Percentiles rank a stretch among this genome's conserved stretches.
These are phyloP conservation scores for Aulographum hederae DNA, from an alignment of 2,329 filamentous ascomycete genomes.

Conservation along the genomic window DNA sequence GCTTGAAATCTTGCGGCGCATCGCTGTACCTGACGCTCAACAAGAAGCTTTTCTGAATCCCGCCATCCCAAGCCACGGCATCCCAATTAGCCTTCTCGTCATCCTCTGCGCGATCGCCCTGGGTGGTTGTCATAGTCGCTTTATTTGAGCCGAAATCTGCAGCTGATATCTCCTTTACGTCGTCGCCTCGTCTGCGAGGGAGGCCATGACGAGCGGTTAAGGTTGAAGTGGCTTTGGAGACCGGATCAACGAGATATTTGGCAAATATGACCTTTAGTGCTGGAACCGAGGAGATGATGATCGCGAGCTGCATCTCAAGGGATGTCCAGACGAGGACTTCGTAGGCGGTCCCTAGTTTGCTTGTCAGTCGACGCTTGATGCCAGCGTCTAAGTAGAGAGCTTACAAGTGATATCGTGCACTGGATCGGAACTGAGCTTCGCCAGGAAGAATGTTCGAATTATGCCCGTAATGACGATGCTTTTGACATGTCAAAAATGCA, in stretches of 20 bases:
- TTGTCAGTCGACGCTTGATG: neutral
- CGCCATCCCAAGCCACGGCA: too few species aligned
- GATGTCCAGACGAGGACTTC: constrained; percentile 11
- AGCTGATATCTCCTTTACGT: too few species aligned
- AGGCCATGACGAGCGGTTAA: too few species aligned
- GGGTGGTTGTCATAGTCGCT: too few species aligned
- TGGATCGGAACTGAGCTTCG: constrained; percentile 6
- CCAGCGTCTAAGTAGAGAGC: constrained; percentile 1
- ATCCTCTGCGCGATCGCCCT: too few species aligned
- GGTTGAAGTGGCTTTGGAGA: neutral
- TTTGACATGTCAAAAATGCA: constrained; percentile 2
- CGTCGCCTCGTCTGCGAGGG: too few species aligned
- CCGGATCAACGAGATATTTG: neutral
- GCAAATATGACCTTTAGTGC: constrained; percentile 9
- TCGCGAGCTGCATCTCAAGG: constrained; percentile 11
- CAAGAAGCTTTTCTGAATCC: too few species aligned
- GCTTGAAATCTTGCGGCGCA: too few species aligned
- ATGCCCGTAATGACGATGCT: constrained; percentile 14
- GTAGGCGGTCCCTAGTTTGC: constrained; percentile 10
- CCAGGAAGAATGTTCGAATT: constrained; percentile 13
- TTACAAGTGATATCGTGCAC: constrained; percentile 11
- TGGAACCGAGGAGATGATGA: constrained; percentile 12
- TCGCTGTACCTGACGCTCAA: too few species aligned
- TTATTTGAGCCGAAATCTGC: too few species aligned
- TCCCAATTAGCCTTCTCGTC: too few species aligned